These are phyloP conservation scores for Zygoascus tannicola DNA, from an alignment of 805 yeast genomes.

Conservation along the genomic window DNA sequence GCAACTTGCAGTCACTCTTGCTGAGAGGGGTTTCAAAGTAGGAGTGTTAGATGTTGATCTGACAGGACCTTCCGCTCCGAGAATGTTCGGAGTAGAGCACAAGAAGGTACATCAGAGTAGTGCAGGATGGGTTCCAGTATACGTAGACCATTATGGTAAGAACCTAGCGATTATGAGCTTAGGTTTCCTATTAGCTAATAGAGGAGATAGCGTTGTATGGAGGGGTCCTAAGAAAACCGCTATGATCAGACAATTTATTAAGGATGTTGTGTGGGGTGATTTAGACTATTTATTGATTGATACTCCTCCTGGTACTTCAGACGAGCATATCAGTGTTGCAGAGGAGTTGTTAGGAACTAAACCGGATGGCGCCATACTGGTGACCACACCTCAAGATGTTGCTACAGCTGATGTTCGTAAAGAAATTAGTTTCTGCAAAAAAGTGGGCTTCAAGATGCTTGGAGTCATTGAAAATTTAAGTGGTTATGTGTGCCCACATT, in stretches of 20 bases:
- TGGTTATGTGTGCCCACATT: conserved; percentile 90
- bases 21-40: conserved; percentile 62
- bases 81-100: conserved; percentile 88
- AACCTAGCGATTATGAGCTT: conserved; percentile 68
- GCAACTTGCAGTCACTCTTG: conserved; percentile 79
- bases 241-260: conserved; percentile 87
- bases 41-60: conserved; percentile 93
- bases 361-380: conserved; percentile 89
- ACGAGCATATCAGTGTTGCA: conserved; percentile 94
- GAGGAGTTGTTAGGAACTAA: conserved; percentile 60
- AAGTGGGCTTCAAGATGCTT: conserved; percentile 67
- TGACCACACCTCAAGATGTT: conserved; percentile 92
- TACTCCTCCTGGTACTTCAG: conserved; percentile 98
- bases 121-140: conserved; percentile 90
- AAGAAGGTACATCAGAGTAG: conserved; percentile 71
- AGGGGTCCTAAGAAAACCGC: conserved; percentile 98
- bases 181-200: conserved; percentile 73
- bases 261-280: conserved; percentile 86
- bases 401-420: conserved; percentile 91
- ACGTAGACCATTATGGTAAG: conserved; percentile 31
- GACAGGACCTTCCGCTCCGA: conserved; percentile 93
- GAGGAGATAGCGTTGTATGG: conserved; percentile 95
- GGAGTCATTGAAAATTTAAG: conserved; percentile 96
- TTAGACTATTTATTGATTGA: conserved; percentile 74
- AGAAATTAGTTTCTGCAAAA: conserved; percentile 84